Evolutionary conservation across 257 asterid genomes (phyloP), one percentile per base, ranked within the genome.

Genomic region (Lantana camara): DNA sequence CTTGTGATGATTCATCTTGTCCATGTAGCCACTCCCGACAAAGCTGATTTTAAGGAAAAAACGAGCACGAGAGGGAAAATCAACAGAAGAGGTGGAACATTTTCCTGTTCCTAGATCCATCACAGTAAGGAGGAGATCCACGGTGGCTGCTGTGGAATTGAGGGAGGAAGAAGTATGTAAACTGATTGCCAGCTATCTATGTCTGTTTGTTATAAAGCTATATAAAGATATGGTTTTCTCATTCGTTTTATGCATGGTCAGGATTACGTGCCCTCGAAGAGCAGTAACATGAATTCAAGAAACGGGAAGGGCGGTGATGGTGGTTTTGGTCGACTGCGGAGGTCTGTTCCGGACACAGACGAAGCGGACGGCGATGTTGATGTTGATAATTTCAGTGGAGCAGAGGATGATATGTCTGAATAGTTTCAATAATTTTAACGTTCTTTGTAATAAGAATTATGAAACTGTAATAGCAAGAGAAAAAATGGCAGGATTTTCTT

Each of bases 11-110:
- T 63, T 41, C 55, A 29, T 5, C 51, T 40, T 57, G 40, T 50
- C 54, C 20, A 16, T 68, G 63, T 71, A 89, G 97, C 97, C 92
- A 11, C 84, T 79, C 38, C 82, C 85, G 1, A 66, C 80, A 22
- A 79, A 73, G 79, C 78, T 79, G 35, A 49, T 72, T 9, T 40
- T 79, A 23, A 82, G 96, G 73, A 91, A 91, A 75, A 91, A 91
- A 82, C 82, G 95, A 55, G 95, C 96, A 0, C 78, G 79, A 70
- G 96, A 91, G 27, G 96, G 95, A 51, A 91, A 91, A 72, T 79
- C 94, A 40, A 75, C 64, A 3, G 94, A 91, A 1, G 96, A 88
- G 70, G 74, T 78, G 11, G 97, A 88, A 66, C 89, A 85, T 59
- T 85, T 84, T 53, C 96, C 96, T 3, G 88, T 75, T 69, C 98